Base-by-base conservation (phyloP, 305 asterid species). In the Ajuga reptans region DNA sequence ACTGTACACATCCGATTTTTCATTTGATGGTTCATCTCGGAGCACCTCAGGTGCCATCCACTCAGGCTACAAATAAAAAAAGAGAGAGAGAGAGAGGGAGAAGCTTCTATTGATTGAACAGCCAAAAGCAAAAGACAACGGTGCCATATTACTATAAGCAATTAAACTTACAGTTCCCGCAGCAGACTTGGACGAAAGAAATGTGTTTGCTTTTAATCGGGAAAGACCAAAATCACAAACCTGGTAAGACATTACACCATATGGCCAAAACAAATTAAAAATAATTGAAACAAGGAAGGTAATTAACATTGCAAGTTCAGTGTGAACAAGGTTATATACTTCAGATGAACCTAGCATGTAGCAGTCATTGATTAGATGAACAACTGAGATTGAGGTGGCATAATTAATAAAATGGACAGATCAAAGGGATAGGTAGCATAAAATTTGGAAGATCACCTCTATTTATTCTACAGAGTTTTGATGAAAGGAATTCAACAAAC, bases 1-100 rank as follows among this genome's bases (percentile, higher is more conserved):
- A 80, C 99, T 93, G 82, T 91, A 93, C 5, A 93, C 86, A 47
- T 93, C 99, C 47, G 99, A 90, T 82, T 93, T 93, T 81, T 93
- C 99, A 80, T 93, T 90, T 75, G 96, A 90, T 47, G 83, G 97
- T 80, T 93, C 99, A 79, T 87, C 92, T 42, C 97, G 96, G 55
- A 93, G 94, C 74, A 93, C 98, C 89, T 93, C 98, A 58, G 98
- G 98, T 74, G 98, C 97, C 99, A 93, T 93, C 99, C 99, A 93
- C 87, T 93, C 99, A 27, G 97, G 96, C 97, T 93, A 75, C 72
- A 76, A 71, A 39, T 36, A 47, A 64, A 77, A n/a, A n/a, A n/a
- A n/a, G n/a, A n/a, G n/a, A n/a, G n/a, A n/a, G n/a, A n/a, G n/a
- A n/a, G n/a, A n/a, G n/a, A 45, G 66, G 42, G 50, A 72, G 24